Evolutionary conservation across 108 stramenopile genomes (phyloP).

Genomic region (Nitzschia putrida): DNA sequence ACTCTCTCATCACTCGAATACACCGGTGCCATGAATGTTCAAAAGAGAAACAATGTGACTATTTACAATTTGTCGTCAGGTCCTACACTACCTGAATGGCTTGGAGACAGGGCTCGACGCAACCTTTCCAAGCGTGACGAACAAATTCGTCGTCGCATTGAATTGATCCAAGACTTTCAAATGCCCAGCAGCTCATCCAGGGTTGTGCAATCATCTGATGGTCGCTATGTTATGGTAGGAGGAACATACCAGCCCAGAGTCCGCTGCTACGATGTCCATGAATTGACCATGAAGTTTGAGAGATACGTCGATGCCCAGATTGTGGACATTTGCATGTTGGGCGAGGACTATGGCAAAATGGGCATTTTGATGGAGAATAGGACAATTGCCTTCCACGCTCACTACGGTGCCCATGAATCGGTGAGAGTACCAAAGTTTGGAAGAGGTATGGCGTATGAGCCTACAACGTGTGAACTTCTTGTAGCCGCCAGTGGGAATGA

Average conservation of each 20-base stretch:
- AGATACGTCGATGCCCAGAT: conserved; percentile 92
- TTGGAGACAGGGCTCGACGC: conserved; percentile 89
- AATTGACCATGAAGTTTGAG: conserved; percentile 99
- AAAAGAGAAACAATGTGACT: conserved; percentile 79
- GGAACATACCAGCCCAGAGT: conserved; percentile 96
- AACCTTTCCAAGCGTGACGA: conserved; percentile 90
- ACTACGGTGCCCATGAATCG: conserved; percentile 92
- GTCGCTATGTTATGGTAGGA: conserved; percentile 85
- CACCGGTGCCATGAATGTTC: conserved; percentile 76
- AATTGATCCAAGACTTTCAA: conserved; percentile 97
- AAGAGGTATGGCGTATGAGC: conserved; percentile 92
- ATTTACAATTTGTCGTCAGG: conserved; percentile 91
- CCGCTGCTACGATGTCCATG: conserved; percentile 91
- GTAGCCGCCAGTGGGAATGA: conserved; percentile 81
- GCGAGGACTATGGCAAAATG: conserved; percentile 95
- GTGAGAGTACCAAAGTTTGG: conserved; percentile 95
- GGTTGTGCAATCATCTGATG: conserved; percentile 84
- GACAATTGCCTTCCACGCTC: conserved; percentile 95
- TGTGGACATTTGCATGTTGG: conserved; percentile 83
- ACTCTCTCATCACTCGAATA: no score
- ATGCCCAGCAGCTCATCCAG: conserved; percentile 87
- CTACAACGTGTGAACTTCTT: conserved; percentile 86
- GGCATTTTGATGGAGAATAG: conserved; percentile 92
- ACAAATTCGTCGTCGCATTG: conserved; percentile 89
- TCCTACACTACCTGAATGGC: conserved; percentile 95